Base-by-base conservation (phyloP, 129 eudicot genomes). In the Mikania micrantha region DNA sequence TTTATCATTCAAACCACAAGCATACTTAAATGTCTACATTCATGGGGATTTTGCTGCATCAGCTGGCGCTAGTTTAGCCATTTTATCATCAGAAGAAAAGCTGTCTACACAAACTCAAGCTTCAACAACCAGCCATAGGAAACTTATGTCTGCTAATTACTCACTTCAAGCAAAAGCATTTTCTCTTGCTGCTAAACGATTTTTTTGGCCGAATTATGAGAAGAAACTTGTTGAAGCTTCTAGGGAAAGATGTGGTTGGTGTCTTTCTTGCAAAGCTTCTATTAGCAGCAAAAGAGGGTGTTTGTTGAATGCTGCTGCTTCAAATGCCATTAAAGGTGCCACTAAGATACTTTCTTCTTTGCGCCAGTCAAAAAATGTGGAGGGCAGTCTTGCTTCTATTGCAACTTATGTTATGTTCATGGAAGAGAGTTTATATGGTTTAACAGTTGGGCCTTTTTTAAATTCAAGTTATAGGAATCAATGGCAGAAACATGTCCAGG, bases 221-320 rank as follows among this genome's bases (percentile, higher is more conserved):
- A 87, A 85, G 82, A 93, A 89, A 78, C 86, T 86, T 52, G 70
- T 81, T 28, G 99, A 93, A 81, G 87, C 84, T 16, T 84, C 96
- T 35, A 86, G 99, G 77, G 99, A 93, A 83, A 85, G 99, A 71
- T 93, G 99, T 80, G 83, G 93, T 74, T 93, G 99, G 99, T 93
- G 99, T 83, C 76, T 89, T 75, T 48, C 85, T 56, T 93, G 99
- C 72, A 80, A 85, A 78, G 85, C 89, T 70, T 7, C 82, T 13
- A 78, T 67, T 20, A 39, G 72, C 12, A 89, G 96, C 84, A 93
- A 76, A 85, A 85, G 79, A 71, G 99, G 88, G 40, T 93, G 99
- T 79, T 85, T 86, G 78, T 66, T 93, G 75, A 93, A 93, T 83
- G 83, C 83, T 72, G 96, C 99, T 77, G 88, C 88, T n/a, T 76